A percentile compares a stretch with the other conserved stretches of the same genome.
Evolutionary conservation across 2,329 filamentous ascomycete species (phyloP).

Genomic region (Xylariaceae sp.): DNA sequence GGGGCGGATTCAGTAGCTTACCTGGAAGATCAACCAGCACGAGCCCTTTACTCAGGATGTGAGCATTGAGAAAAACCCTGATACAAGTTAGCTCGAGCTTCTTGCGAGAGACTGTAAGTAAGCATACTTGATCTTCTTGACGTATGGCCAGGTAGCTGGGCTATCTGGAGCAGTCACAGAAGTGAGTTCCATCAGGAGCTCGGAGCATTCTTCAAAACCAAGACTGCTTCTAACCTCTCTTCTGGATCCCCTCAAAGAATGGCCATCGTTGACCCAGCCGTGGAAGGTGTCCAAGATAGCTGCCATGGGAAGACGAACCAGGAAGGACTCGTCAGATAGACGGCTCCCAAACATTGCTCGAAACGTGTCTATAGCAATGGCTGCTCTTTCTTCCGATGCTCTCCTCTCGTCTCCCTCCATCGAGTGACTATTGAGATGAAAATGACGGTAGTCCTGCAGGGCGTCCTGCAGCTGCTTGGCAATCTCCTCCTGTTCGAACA

Average conservation of each 20-base stretch:
- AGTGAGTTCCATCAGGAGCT: conserved; percentile 26
- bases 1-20: conserved; percentile 13
- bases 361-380: conserved; percentile 30
- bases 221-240: background rate
- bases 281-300: conserved; percentile 14
- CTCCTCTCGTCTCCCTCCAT: conserved; percentile 13
- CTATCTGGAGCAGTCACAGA: conserved; percentile 22
- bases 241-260: conserved; percentile 6
- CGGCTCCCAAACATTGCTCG: conserved; percentile 26
- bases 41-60: conserved; percentile 40
- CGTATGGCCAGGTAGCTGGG: conserved; percentile 34
- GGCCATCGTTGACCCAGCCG: conserved; percentile 14
- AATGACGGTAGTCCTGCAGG: conserved; percentile 30
- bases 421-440: conserved; percentile 17
- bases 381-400: conserved; percentile 21
- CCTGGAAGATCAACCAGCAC: conserved; percentile 42
- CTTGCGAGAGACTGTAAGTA: background rate
- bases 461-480: conserved; percentile 26
- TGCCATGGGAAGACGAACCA: conserved; percentile 9
- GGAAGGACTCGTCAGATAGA: conserved; percentile 11
- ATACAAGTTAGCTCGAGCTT: conserved; percentile 8
- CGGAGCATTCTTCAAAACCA: conserved; percentile 25
- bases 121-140: conserved; percentile 34
- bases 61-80: conserved; percentile 34
- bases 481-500: conserved; percentile 26